Conservation (phyloP, 495 filamentous ascomycete genomes). For the Neurospora intermedia region DNA sequence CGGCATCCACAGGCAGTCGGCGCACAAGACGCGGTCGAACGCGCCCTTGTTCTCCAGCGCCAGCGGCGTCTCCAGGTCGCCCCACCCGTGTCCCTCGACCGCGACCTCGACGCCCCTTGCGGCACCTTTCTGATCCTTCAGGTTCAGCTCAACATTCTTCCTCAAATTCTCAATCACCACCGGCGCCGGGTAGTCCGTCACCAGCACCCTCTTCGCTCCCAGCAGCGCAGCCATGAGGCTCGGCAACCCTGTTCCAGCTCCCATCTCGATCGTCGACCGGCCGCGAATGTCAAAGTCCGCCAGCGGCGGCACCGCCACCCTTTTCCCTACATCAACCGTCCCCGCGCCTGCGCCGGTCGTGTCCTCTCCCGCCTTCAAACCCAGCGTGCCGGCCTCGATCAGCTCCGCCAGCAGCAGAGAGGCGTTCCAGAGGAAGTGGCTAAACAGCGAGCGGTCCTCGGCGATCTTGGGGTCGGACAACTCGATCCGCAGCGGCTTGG, state of each 20-base stretch:
- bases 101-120: conserved; percentile 33
- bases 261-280: conserved; percentile 38
- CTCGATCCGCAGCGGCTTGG: conserved; percentile 30
- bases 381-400: conserved; percentile 40
- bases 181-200: conserved; percentile 68
- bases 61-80: conserved; percentile 45
- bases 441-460: conserved; percentile 54
- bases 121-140: conserved; percentile 7
- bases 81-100: conserved; percentile 67
- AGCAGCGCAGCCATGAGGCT: conserved; percentile 56
- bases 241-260: conserved; percentile 62
- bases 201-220: conserved; percentile 50
- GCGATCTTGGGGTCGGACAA: conserved; percentile 47
- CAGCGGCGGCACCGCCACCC: not conserved
- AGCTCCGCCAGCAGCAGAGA: conserved; percentile 60
- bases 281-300: conserved; percentile 25
- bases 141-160: conserved; percentile 43
- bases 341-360: not conserved
- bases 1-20: conserved; percentile 83
- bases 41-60: conserved; percentile 34
- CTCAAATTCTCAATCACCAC: conserved; percentile 49
- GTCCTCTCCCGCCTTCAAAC: conserved; percentile 5
- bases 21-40: conserved; percentile 63
- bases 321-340: conserved; percentile 1
- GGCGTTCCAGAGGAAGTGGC: conserved; percentile 84